Evolutionary conservation across 108 stramenopile genomes (phyloP).

Genomic region (Seminavis robusta): DNA sequence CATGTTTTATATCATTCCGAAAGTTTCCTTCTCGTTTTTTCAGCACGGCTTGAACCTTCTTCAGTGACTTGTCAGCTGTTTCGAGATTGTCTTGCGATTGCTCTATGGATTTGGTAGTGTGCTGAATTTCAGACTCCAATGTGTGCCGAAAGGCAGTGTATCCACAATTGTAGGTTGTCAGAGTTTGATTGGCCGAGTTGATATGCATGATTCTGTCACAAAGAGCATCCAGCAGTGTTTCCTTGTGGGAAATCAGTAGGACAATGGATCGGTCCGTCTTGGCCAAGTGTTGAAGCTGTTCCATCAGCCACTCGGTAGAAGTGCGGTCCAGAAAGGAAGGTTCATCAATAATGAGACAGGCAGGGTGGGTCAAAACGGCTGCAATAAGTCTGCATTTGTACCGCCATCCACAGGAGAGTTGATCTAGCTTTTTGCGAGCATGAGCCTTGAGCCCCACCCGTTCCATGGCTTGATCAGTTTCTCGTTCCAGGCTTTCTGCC

Average conservation of each 20-base stretch:
- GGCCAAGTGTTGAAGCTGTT: conserved; percentile 12
- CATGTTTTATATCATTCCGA: conserved; percentile 10
- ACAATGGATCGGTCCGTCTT: conserved; percentile 32
- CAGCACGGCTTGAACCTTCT: conserved; percentile 23
- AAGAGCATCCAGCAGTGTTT: conserved; percentile 35
- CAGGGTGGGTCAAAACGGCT: conserved; percentile 41
- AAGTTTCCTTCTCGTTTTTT: conserved; percentile 37
- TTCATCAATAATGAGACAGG: conserved; percentile 57
- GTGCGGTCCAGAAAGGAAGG: conserved; percentile 58
- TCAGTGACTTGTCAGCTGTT: conserved; percentile 39
- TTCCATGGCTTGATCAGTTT: conserved; percentile 22
- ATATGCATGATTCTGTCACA: conserved; percentile 53
- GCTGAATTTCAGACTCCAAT: conserved; percentile 10
- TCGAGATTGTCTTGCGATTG: conserved; percentile 9
- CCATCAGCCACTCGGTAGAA: conserved; percentile 44
- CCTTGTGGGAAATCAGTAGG: conserved; percentile 62
- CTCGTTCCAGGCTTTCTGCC: conserved; percentile 1
- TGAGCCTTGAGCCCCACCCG: conserved; percentile 32
- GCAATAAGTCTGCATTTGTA: conserved; percentile 55
- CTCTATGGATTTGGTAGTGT: conserved; percentile 2
- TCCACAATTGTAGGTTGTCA: conserved; percentile 43
- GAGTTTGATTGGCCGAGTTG: conserved; percentile 38
- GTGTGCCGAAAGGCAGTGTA: conserved; percentile 42
- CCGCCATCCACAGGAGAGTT: conserved; percentile 58
- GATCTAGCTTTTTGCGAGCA: conserved; percentile 12